These are phyloP conservation scores for Penicillium flavigenum DNA, from an alignment of 495 filamentous ascomycete species.

Conservation along the genomic window DNA sequence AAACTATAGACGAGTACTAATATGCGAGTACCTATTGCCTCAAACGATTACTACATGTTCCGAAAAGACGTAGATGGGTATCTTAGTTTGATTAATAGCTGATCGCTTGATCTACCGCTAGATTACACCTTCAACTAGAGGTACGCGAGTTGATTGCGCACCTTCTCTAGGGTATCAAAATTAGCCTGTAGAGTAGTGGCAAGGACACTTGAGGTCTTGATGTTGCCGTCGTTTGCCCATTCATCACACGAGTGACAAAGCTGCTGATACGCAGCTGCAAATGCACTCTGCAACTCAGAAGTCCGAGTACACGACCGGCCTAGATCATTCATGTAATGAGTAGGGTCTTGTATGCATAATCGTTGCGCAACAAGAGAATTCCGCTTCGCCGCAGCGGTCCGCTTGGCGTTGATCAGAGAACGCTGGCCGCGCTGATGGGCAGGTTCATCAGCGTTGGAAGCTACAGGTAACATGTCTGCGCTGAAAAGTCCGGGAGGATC, in stretches of 20 bases:
- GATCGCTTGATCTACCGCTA: background rate
- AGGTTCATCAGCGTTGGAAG: constrained; percentile 18
- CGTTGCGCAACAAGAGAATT: constrained; percentile 30
- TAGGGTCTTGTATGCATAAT: constrained; percentile 61
- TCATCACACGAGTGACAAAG: constrained; percentile 22
- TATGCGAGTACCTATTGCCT: background rate
- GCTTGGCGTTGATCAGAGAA: constrained; percentile 37
- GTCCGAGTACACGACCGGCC: constrained; percentile 43
- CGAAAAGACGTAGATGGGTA: background rate
- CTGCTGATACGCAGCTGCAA: constrained; percentile 25
- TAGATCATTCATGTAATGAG: constrained; percentile 55
- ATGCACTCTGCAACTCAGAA: constrained; percentile 30
- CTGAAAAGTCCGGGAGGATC: constrained; percentile 50
- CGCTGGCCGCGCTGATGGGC: constrained; percentile 41
- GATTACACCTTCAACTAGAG: background rate
- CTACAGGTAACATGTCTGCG: constrained; percentile 15
- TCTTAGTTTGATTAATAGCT: background rate
- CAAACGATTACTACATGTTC: background rate
- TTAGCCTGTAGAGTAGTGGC: constrained; percentile 31
- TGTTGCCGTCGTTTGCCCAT: constrained; percentile 19
- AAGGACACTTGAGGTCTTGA: constrained; percentile 29
- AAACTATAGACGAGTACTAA: background rate
- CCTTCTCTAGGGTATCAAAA: constrained; percentile 33
- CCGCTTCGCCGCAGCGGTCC: constrained; percentile 28
- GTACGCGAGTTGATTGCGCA: constrained; percentile 17